Percentiles rank a stretch among this genome's conserved stretches.
Evolutionary conservation across 192 early-diverging fungal species (phyloP).

Genomic region (Coemansia biformis): DNA sequence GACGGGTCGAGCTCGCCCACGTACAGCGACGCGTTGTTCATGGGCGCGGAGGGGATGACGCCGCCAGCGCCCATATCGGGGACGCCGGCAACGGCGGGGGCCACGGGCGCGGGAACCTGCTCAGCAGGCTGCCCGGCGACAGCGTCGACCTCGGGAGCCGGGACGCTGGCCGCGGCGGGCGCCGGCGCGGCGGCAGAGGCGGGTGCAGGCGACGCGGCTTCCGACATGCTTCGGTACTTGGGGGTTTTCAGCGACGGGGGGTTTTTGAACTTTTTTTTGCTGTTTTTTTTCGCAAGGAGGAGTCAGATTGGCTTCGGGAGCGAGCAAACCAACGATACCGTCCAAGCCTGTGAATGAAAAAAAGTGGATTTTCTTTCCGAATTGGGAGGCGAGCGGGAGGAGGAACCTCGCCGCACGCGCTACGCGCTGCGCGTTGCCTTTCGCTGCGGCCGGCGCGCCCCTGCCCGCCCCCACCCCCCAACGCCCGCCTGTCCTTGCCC

Average conservation of each 20-base stretch:
- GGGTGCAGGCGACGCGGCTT: constrained; percentile 32
- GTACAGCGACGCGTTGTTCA: constrained; percentile 77
- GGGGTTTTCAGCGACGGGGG: too few relatives aligned
- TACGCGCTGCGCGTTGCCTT: too few relatives aligned
- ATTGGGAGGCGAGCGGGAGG: too few relatives aligned
- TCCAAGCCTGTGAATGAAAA: too few relatives aligned
- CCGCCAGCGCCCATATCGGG: constrained; percentile 7
- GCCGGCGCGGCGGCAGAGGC: constrained; percentile 36
- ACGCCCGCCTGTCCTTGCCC: too few relatives aligned
- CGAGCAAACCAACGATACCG: too few relatives aligned
- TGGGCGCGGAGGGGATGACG: constrained; percentile 16
- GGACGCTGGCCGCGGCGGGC: constrained; percentile 41
- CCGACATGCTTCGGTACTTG: constrained; percentile 39
- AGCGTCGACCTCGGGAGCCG: too few relatives aligned
- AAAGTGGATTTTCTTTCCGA: too few relatives aligned
- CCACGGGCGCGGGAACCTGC: constrained; percentile 13
- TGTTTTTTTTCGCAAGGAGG: constrained; percentile 16
- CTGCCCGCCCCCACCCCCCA: too few relatives aligned
- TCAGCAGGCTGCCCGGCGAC: not conserved
- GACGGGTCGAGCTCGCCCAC: constrained; percentile 95
- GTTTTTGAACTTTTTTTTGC: constrained; percentile 30
- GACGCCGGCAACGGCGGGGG: constrained; percentile 20
- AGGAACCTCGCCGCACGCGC: too few relatives aligned
- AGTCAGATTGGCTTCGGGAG: constrained; percentile 39
- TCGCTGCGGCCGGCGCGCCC: too few relatives aligned